phyloP scores from a whole-genome alignment of 2,329 filamentous ascomycete genomes.

The Neurospora crassa region DNA sequence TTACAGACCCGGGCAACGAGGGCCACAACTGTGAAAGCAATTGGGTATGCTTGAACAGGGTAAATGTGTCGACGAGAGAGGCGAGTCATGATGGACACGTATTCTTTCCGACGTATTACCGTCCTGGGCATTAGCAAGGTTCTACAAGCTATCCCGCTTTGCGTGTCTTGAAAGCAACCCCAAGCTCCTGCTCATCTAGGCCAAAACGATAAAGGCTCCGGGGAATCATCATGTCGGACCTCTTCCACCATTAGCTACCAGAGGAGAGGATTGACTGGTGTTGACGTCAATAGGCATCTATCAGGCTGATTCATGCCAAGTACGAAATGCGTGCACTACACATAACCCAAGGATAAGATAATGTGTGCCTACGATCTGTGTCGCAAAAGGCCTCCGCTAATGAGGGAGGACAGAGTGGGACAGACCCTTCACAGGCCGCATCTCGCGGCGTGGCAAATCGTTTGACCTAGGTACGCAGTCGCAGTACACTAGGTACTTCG shows the following conservation, averaged over 20 bases:
- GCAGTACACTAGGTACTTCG: background rate
- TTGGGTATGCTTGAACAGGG: background rate
- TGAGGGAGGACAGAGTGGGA: background rate
- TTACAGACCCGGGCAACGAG: background rate
- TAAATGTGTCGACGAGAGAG: background rate
- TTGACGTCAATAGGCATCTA: background rate
- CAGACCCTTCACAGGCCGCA: background rate
- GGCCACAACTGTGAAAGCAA: background rate
- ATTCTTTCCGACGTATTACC: background rate
- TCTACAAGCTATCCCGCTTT: background rate
- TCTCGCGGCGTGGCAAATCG: background rate
- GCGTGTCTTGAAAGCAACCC: background rate
- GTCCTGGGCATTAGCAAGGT: background rate
- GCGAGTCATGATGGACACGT: background rate
- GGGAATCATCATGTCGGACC: background rate
- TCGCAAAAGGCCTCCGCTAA: background rate
- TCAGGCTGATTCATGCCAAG: background rate
- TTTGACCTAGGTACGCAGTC: background rate
- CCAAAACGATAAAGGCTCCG: background rate
- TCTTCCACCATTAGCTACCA: background rate
- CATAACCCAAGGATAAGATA: background rate
- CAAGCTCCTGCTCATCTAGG: background rate
- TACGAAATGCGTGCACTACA: background rate
- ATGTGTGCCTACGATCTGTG: background rate
- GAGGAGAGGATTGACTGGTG: background rate